These are phyloP conservation scores for Papiliotrema nemorosa DNA, from an alignment of 1,284 basidiomycete species.

Conservation along the genomic window DNA sequence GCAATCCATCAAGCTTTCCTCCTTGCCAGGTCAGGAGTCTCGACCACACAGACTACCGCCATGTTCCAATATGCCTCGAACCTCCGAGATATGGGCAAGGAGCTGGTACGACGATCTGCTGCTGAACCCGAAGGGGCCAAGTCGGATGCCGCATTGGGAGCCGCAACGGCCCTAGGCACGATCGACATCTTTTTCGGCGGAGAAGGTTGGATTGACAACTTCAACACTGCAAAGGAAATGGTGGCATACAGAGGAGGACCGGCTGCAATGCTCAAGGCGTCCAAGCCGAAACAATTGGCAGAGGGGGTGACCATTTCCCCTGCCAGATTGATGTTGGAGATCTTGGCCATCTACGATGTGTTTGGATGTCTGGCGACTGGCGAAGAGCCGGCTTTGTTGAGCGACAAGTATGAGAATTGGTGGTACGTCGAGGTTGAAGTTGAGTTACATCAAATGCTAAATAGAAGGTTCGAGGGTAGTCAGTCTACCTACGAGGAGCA, in stretches of 20 bases:
- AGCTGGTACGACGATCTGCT: slow-evolving; percentile 33
- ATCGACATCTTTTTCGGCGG: slow-evolving; percentile 55
- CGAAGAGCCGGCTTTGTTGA: slow-evolving; percentile 50
- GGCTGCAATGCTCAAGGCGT: slow-evolving; percentile 41
- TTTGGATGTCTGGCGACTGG: slow-evolving; percentile 53
- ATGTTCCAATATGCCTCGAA: slow-evolving; percentile 42
- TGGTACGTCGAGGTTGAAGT: slow-evolving; percentile 38
- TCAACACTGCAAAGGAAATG: slow-evolving; percentile 51
- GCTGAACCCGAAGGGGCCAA: slow-evolving; percentile 18
- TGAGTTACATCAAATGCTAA: slow-evolving; percentile 8
- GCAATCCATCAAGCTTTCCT: slow-evolving; percentile 51
- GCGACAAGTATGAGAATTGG: slow-evolving; percentile 49
- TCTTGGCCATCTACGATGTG: slow-evolving; percentile 54
- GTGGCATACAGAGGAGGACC: slow-evolving; percentile 51
- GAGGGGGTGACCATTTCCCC: slow-evolving; percentile 50
- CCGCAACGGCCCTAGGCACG: slow-evolving; percentile 49
- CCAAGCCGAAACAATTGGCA: slow-evolving; percentile 28
- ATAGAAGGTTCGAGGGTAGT: slow-evolving; percentile 29
- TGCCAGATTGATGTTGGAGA: slow-evolving; percentile 52
- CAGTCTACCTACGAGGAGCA: slow-evolving; percentile 47
- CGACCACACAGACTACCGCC: slow-evolving; percentile 32
- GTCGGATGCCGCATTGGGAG: slow-evolving; percentile 51
- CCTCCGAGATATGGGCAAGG: slow-evolving; percentile 37
- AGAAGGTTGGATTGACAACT: slow-evolving; percentile 51
- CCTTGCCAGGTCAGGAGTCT: slow-evolving; percentile 40